Evolutionary conservation across 2,329 filamentous ascomycete species (phyloP).

Genomic region (Botrytis fragariae): DNA sequence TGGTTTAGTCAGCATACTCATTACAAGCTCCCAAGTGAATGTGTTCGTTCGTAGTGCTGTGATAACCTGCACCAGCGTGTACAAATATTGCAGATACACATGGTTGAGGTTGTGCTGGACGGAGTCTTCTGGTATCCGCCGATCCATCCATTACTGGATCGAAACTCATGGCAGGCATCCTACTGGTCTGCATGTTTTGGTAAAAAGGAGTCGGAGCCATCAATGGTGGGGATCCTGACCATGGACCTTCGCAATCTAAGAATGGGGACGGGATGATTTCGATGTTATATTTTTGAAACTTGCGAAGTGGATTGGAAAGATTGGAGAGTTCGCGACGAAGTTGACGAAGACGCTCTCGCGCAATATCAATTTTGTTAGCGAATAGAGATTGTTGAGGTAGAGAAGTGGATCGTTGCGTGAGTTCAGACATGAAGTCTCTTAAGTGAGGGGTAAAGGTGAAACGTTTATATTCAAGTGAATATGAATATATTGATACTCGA

Average conservation of each 20-base stretch:
- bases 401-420: constrained; percentile 22
- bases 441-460: constrained; percentile 5
- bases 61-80: constrained; percentile 92
- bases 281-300: constrained; percentile 17
- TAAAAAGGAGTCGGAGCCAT: not conserved
- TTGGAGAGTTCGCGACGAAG: constrained; percentile 25
- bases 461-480: constrained; percentile 17
- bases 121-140: constrained; percentile 27
- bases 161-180: constrained; percentile 7
- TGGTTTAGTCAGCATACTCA: constrained; percentile 60
- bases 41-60: constrained; percentile 81
- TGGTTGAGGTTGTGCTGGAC: constrained; percentile 19
- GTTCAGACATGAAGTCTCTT: constrained; percentile 14
- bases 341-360: constrained; percentile 27
- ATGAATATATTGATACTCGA: not conserved
- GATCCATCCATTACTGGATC: constrained; percentile 34
- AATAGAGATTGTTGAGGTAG: constrained; percentile 22
- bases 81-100: constrained; percentile 78
- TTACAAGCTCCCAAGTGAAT: constrained; percentile 83
- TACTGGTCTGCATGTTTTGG: not conserved
- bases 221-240: constrained; percentile 12
- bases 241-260: constrained; percentile 19
- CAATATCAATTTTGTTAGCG: constrained; percentile 22
- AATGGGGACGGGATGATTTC: constrained; percentile 25
- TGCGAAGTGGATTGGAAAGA: constrained; percentile 26